These are phyloP conservation scores for Plantago coronopus DNA, from an alignment of 305 asterid species.

Conservation along the genomic window DNA sequence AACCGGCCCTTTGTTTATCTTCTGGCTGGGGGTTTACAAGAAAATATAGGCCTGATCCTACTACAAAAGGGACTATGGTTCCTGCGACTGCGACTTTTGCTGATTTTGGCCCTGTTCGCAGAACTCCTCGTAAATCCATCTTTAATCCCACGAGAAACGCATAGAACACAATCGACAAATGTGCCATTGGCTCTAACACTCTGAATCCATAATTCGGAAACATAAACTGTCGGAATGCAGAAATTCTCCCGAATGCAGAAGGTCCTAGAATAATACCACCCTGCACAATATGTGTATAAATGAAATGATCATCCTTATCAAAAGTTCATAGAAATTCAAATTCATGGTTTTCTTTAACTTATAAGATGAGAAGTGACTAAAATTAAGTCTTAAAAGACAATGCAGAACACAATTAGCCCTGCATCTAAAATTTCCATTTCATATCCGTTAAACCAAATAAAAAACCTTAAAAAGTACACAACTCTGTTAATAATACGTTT, in stretches of 20 bases:
- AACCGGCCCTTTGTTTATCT: slow-evolving; percentile 28
- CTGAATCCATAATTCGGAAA: slow-evolving; percentile 66
- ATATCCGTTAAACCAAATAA: neutral
- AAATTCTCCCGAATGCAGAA: slow-evolving; percentile 49
- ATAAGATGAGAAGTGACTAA: too few relatives aligned
- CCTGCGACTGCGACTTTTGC: slow-evolving; percentile 53
- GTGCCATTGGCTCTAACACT: slow-evolving; percentile 84
- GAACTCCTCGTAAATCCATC: slow-evolving; percentile 51
- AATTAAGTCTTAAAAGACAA: too few relatives aligned
- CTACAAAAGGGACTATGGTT: slow-evolving; percentile 46
- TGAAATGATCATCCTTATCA: too few relatives aligned
- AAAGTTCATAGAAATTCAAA: too few relatives aligned
- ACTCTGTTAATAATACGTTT: too few relatives aligned
- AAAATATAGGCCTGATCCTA: slow-evolving; percentile 45
- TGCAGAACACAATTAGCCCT: too few relatives aligned
- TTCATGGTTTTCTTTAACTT: too few relatives aligned
- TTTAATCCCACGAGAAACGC: slow-evolving; percentile 78
- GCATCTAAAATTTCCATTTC: neutral
- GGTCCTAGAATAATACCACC: slow-evolving; percentile 82
- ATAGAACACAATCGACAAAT: slow-evolving; percentile 52
- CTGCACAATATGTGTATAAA: slow-evolving; percentile 26
- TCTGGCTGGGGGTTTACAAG: neutral
- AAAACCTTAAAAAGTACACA: too few relatives aligned
- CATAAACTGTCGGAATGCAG: slow-evolving; percentile 27
- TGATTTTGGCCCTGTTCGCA: slow-evolving; percentile 52